Evolutionary conservation across 805 yeast species (phyloP).

Genomic region (Debaryomyces tyrocola): DNA sequence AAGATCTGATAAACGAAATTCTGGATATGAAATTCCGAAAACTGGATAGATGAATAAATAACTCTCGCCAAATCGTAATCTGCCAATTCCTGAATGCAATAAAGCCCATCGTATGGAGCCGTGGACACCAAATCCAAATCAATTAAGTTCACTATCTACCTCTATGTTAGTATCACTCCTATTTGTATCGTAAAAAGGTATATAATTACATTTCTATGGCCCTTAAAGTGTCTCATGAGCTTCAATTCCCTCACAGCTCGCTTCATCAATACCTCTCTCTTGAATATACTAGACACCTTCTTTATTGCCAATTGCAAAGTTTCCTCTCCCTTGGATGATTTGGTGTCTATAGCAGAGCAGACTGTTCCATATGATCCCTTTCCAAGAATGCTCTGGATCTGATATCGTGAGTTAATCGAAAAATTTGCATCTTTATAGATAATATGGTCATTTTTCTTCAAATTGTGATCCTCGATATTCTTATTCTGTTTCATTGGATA

Average conservation of each 20-base stretch:
- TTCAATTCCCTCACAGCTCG: slow-evolving; percentile 84
- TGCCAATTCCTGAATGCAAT: slow-evolving; percentile 83
- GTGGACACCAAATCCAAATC: slow-evolving; percentile 70
- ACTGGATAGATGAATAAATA: slow-evolving; percentile 72
- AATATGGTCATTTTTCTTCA: background rate
- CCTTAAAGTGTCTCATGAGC: slow-evolving; percentile 77
- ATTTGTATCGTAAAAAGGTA: background rate
- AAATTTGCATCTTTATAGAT: slow-evolving; percentile 50
- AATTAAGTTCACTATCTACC: slow-evolving; percentile 62
- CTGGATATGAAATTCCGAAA: slow-evolving; percentile 82
- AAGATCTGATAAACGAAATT: slow-evolving; percentile 76
- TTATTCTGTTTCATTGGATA: background rate
- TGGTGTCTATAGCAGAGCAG: slow-evolving; percentile 66
- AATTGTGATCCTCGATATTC: background rate
- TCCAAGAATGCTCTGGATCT: slow-evolving; percentile 60
- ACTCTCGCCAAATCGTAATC: slow-evolving; percentile 81
- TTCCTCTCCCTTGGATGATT: slow-evolving; percentile 21
- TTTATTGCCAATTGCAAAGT: slow-evolving; percentile 67
- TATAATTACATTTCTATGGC: slow-evolving; percentile 66
- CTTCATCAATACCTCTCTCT: slow-evolving; percentile 63
- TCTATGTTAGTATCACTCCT: slow-evolving; percentile 13
- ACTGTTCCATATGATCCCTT: slow-evolving; percentile 88
- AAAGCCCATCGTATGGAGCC: slow-evolving; percentile 79
- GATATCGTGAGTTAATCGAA: slow-evolving; percentile 61
- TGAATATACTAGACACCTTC: slow-evolving; percentile 71